Evolutionary conservation across 2,329 filamentous ascomycete genomes (phyloP).

Genomic region (Ophiostoma sp.): DNA sequence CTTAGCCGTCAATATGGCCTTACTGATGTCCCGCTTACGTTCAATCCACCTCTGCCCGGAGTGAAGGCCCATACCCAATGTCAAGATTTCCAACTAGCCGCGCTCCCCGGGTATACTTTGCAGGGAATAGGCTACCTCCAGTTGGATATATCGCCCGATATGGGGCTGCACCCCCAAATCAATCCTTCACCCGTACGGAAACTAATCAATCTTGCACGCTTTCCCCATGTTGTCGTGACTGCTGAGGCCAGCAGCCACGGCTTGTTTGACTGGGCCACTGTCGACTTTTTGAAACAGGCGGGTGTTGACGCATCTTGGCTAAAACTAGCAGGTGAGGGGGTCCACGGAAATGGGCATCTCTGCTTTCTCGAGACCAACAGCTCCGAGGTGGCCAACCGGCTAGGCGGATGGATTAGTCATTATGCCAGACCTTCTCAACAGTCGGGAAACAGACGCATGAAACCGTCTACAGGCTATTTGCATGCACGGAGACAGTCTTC

Average conservation of each 20-base stretch:
- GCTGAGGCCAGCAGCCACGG: conserved; percentile 50
- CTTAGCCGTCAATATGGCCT: conserved; percentile 23
- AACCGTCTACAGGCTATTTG: not conserved
- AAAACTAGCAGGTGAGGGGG: conserved; percentile 39
- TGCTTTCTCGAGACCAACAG: conserved; percentile 51
- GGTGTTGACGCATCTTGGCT: conserved; percentile 43
- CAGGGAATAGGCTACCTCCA: conserved; percentile 26
- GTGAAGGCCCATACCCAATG: not conserved
- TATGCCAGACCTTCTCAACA: not conserved
- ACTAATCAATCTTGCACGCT: conserved; percentile 43
- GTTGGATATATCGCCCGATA: not conserved
- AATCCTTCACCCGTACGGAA: conserved; percentile 30
- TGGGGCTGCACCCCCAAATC: not conserved
- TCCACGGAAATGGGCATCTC: conserved; percentile 52
- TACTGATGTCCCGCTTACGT: conserved; percentile 35
- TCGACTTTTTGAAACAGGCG: conserved; percentile 47
- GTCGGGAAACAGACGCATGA: not conserved
- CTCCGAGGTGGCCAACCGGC: conserved; percentile 35
- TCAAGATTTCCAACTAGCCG: not conserved
- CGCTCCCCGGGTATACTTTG: conserved; percentile 15
- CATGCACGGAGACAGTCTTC: not conserved
- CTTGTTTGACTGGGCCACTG: conserved; percentile 51
- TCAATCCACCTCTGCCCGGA: conserved; percentile 34
- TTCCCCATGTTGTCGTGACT: conserved; percentile 47
- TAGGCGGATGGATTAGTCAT: conserved; percentile 20